phyloP scores from a whole-genome alignment of 768 basidiomycete species.

The Suillus subalutaceus region DNA sequence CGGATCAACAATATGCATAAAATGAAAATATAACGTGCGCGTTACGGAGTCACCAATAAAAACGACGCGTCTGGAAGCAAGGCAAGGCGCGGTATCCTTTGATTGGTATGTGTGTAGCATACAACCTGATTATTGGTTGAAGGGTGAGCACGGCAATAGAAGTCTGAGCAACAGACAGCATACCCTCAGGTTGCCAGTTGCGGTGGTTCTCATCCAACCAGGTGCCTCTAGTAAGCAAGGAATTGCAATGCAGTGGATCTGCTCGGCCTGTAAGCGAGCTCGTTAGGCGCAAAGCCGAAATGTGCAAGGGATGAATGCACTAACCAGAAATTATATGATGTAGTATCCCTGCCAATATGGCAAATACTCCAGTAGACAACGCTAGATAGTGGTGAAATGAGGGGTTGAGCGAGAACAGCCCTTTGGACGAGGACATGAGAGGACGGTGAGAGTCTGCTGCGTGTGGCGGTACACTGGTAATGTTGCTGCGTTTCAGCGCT shows the following conservation, averaged over 20 bases:
- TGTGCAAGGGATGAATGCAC: slow-evolving; percentile 19
- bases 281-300: neutral
- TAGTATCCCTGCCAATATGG: slow-evolving; percentile 46
- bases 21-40: slow-evolving; percentile 76
- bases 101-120: slow-evolving; percentile 71
- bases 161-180: slow-evolving; percentile 8
- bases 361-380: slow-evolving; percentile 39
- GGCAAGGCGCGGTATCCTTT: slow-evolving; percentile 55
- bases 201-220: slow-evolving; percentile 72
- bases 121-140: slow-evolving; percentile 57
- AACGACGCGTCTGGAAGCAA: slow-evolving; percentile 60
- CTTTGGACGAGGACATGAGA: slow-evolving; percentile 28
- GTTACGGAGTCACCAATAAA: slow-evolving; percentile 90
- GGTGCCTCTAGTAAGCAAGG: slow-evolving; percentile 69
- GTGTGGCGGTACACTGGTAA: neutral
- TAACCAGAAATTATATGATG: slow-evolving; percentile 49
- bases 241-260: slow-evolving; percentile 74
- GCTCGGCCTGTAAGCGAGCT: slow-evolving; percentile 52
- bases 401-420: slow-evolving; percentile 41
- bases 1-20: slow-evolving; percentile 62
- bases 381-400: slow-evolving; percentile 56
- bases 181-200: slow-evolving; percentile 91
- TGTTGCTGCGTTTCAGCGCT: neutral
- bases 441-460: slow-evolving; percentile 10
- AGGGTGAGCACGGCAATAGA: slow-evolving; percentile 12